Evolutionary conservation across 441 rosid genomes (phyloP).

Genomic region (Pelargonium citronellum): DNA sequence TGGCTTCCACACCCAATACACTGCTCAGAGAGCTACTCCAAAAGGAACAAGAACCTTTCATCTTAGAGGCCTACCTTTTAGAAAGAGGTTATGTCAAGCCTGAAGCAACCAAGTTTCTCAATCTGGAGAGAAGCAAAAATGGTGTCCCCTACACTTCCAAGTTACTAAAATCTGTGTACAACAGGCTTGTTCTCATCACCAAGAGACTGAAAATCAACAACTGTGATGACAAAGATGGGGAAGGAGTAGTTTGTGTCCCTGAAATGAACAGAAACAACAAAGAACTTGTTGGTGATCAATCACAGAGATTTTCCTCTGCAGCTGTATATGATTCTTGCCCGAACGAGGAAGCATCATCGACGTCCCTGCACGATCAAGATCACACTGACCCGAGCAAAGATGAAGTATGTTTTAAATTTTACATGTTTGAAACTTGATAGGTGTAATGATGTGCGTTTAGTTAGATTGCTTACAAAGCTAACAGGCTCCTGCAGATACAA

Average conservation of each 20-base stretch:
- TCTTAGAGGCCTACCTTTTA: constrained; percentile 31
- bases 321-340: constrained; percentile 36
- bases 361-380: constrained; percentile 15
- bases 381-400: constrained; percentile 2
- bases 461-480: constrained; percentile 20
- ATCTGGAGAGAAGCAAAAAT: constrained; percentile 23
- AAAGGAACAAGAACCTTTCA: constrained; percentile 56
- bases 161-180: constrained; percentile 28
- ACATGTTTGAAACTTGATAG: not conserved
- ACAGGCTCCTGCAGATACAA: constrained; percentile 33
- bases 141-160: constrained; percentile 19
- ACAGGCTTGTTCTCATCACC: constrained; percentile 23
- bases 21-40: constrained; percentile 46
- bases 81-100: constrained; percentile 32
- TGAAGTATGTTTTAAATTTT: constrained; percentile 24
- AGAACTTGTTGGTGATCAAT: constrained; percentile 22
- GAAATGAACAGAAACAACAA: constrained; percentile 17
- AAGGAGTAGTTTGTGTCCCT: constrained; percentile 4
- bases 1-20: constrained; percentile 29
- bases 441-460: not conserved
- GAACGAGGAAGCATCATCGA: constrained; percentile 23
- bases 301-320: constrained; percentile 30
- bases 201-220: constrained; percentile 18
- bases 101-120: constrained; percentile 16
- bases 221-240: constrained; percentile 15